Evolutionary conservation across 31 red algal genomes (phyloP).

Genomic region (Porphyra umbilicalis): DNA sequence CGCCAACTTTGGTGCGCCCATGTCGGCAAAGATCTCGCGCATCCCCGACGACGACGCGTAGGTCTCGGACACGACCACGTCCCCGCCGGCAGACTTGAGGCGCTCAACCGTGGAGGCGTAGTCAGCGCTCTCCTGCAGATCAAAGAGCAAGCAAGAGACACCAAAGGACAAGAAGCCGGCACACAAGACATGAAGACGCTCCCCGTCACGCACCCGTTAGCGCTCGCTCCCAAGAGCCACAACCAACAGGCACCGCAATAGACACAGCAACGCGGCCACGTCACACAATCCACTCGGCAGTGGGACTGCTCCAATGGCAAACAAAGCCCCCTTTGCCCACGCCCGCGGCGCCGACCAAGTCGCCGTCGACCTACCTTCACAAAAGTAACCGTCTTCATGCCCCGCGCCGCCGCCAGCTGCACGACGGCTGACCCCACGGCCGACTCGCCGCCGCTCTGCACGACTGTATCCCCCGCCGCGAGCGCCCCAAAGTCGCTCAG

Average conservation of each 20-base stretch:
- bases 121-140: slow-evolving; percentile 11
- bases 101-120: slow-evolving; percentile 68
- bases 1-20: slow-evolving; percentile 35
- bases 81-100: slow-evolving; percentile 47
- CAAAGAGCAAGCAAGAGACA: neutral
- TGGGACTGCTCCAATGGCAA: no score
- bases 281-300: no score
- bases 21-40: slow-evolving; percentile 40
- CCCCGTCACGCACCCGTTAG: neutral
- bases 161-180: neutral
- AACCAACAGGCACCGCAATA: no score
- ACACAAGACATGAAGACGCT: no score
- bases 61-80: slow-evolving; percentile 49
- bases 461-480: slow-evolving; percentile 46
- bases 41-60: slow-evolving; percentile 30
- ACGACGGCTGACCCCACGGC: slow-evolving; percentile 61
- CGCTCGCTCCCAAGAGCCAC: neutral
- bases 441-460: slow-evolving; percentile 43
- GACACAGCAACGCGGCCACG: no score
- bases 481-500: slow-evolving; percentile 35
- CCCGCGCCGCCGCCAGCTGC: slow-evolving; percentile 47
- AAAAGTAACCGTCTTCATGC: slow-evolving; percentile 40
- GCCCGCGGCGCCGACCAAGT: no score
- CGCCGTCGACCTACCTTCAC: slow-evolving; percentile 23
- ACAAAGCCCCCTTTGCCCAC: no score